phyloP scores from a whole-genome alignment of 805 yeast species.

The Myxozyma neglecta region DNA sequence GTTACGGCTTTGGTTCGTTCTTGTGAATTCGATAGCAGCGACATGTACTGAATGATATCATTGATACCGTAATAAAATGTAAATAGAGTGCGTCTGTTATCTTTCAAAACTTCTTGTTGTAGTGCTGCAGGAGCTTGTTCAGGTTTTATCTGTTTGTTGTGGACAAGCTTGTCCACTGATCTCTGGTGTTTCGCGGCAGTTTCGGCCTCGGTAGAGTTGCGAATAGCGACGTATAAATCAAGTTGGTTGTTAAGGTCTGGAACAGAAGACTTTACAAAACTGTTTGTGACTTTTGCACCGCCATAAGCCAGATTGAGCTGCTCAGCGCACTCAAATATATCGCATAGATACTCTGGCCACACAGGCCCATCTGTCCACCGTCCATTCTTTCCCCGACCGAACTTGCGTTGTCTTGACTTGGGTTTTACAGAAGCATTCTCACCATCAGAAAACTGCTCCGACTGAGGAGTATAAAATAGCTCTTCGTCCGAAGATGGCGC shows the following conservation, averaged over 20 bases:
- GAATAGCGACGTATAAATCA: conserved; percentile 2
- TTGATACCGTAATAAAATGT: conserved; percentile 27
- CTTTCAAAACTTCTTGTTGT: neutral
- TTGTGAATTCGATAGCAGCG: conserved; percentile 1
- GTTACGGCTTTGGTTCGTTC: conserved; percentile 17
- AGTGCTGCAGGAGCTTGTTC: conserved; percentile 1
- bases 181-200: neutral
- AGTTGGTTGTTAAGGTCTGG: conserved; percentile 22
- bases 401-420: conserved; percentile 13
- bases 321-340: conserved; percentile 2
- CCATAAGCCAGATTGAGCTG: conserved; percentile 27
- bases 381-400: conserved; percentile 23
- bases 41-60: conserved; percentile 22
- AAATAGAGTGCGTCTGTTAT: conserved; percentile 19
- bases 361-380: conserved; percentile 30
- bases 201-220: neutral
- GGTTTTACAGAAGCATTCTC: neutral
- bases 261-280: conserved; percentile 22
- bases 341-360: conserved; percentile 29
- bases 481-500: neutral
- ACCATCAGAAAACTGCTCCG: neutral
- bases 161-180: neutral
- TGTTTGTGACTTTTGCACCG: conserved; percentile 28
- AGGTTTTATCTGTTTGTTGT: neutral
- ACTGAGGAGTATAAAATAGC: neutral